phyloP scores from a whole-genome alignment of 2,329 filamentous ascomycete genomes.

The Byssothecium circinans region DNA sequence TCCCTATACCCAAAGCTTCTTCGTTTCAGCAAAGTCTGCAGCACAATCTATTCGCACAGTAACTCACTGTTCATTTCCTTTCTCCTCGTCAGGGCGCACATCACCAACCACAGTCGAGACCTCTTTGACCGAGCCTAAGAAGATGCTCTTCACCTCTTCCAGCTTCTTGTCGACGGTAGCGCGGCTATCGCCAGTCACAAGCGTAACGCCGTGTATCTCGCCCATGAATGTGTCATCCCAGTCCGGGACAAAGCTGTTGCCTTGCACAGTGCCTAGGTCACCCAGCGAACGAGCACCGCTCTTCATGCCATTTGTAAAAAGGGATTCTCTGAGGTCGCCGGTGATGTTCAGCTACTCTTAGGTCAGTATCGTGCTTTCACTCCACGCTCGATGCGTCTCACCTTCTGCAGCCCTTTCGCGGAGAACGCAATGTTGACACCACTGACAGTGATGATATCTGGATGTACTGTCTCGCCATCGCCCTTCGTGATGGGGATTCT shows the following conservation, averaged over 20 bases:
- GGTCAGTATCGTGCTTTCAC: not conserved
- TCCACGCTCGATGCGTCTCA: not conserved
- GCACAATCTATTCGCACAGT: too few relatives aligned
- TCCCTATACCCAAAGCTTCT: conserved; percentile 12
- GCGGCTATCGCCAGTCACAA: conserved; percentile 7
- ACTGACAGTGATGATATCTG: conserved; percentile 1
- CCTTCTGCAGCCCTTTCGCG: conserved; percentile 8
- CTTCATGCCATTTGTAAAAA: conserved; percentile 4
- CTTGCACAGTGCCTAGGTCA: not conserved
- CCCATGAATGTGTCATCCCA: conserved; percentile 6
- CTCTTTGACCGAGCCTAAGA: conserved; percentile 2
- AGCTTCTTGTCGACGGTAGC: conserved; percentile 1
- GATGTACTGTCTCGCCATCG: conserved; percentile 7
- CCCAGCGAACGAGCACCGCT: conserved; percentile 1
- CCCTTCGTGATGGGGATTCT: not conserved
- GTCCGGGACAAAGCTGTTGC: not conserved
- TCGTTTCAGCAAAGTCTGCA: too few relatives aligned
- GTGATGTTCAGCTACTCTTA: not conserved
- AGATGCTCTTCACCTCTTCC: not conserved
- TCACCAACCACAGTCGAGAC: conserved; percentile 5
- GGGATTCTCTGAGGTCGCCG: not conserved
- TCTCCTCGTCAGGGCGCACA: conserved; percentile 6
- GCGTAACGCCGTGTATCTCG: conserved; percentile 9
- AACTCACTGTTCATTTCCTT: conserved; percentile 11
- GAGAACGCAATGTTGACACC: conserved; percentile 17